phyloP scores from a whole-genome alignment of 192 early-diverging fungal genomes.

The Mortierella alpina region DNA sequence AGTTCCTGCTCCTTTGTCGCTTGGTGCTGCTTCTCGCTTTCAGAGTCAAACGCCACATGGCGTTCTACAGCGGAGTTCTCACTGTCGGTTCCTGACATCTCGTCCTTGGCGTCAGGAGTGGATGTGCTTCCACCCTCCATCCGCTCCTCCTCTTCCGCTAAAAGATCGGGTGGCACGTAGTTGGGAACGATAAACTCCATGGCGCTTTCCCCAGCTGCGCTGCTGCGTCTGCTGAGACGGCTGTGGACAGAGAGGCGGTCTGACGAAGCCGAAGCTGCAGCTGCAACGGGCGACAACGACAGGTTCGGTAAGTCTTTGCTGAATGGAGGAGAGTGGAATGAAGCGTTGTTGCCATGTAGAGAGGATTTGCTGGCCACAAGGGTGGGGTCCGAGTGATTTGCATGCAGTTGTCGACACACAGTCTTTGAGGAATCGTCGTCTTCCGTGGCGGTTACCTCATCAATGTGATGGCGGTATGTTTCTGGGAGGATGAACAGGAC shows the following conservation, averaged over 20 bases:
- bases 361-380: constrained; percentile 37
- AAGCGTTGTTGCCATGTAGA: constrained; percentile 9
- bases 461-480: constrained; percentile 56
- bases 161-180: constrained; percentile 22
- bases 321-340: neutral
- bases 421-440: neutral
- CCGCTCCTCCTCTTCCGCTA: constrained; percentile 7
- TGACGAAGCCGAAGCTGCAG: neutral
- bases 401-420: constrained; percentile 17
- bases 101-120: neutral
- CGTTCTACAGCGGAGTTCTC: neutral
- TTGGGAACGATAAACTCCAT: constrained; percentile 44
- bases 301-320: too few relatives aligned
- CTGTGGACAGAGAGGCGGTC: constrained; percentile 15
- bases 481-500: constrained; percentile 59
- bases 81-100: neutral
- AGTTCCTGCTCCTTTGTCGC: neutral
- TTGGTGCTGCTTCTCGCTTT: constrained; percentile 1
- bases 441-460: constrained; percentile 34
- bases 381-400: constrained; percentile 39
- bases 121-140: neutral
- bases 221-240: neutral
- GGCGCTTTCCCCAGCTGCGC: constrained; percentile 6
- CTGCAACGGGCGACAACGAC: neutral
- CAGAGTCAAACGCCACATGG: constrained; percentile 27